These are phyloP conservation scores for Yamadazyma dendronema DNA, from an alignment of 1,139 yeast species.

Conservation along the genomic window DNA sequence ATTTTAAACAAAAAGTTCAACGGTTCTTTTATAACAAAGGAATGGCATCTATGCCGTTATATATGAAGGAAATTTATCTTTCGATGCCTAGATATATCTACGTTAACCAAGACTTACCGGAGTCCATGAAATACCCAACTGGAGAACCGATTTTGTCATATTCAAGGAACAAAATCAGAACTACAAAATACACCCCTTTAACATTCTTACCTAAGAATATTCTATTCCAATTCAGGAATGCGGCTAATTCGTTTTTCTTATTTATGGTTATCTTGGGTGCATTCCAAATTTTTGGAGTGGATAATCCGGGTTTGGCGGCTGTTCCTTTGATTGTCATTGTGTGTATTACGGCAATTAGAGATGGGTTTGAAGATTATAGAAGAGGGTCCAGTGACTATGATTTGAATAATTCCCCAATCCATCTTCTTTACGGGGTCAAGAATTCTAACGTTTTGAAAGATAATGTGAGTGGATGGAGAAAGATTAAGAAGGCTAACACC, in stretches of 20 bases:
- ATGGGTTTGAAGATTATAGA: slow-evolving; percentile 91
- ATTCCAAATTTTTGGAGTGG: slow-evolving; percentile 88
- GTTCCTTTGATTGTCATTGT: slow-evolving; percentile 95
- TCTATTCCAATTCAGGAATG: slow-evolving; percentile 74
- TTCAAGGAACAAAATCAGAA: slow-evolving; percentile 89
- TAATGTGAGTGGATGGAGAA: slow-evolving; percentile 62
- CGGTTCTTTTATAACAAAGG: slow-evolving; percentile 32
- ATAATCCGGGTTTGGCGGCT: slow-evolving; percentile 84
- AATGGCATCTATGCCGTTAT: slow-evolving; percentile 32
- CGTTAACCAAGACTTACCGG: slow-evolving; percentile 38
- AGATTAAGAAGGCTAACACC: slow-evolving; percentile 54
- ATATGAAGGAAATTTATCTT: slow-evolving; percentile 34
- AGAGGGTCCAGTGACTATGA: slow-evolving; percentile 79
- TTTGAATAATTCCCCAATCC: slow-evolving; percentile 84
- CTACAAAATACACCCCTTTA: slow-evolving; percentile 92
- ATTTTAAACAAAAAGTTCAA: slow-evolving; percentile 27
- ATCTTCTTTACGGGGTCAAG: slow-evolving; percentile 63
- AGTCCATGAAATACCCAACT: slow-evolving; percentile 32
- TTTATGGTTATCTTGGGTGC: slow-evolving; percentile 80
- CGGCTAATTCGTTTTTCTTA: slow-evolving; percentile 88
- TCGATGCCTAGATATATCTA: slow-evolving; percentile 37
- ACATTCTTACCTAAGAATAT: slow-evolving; percentile 86
- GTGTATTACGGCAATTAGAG: slow-evolving; percentile 82
- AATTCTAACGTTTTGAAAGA: slow-evolving; percentile 81
- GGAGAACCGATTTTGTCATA: slow-evolving; percentile 59